Base-by-base conservation (phyloP, 192 early-diverging fungal species). In the Tieghemiomyces parasiticus region DNA sequence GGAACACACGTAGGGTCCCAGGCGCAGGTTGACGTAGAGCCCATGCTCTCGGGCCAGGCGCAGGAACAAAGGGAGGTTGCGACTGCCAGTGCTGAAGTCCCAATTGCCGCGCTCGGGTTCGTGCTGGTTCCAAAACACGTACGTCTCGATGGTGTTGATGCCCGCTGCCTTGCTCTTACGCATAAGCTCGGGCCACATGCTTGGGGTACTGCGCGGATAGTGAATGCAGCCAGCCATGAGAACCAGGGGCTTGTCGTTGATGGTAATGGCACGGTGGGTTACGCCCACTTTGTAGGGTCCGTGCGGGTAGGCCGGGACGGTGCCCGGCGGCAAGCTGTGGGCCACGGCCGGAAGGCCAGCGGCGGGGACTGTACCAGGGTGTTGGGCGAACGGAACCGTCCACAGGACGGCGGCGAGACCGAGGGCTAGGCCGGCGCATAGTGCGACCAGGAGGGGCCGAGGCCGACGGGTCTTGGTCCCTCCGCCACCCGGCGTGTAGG, bases 81-180 rank as follows among this genome's bases (percentile, higher is more conserved):
- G 64, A 10, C 66, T 71, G 54, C 73, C 77, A 20, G 73, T 76
- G 12, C 66, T 60, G 63, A 81, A 83, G 60, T 83, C 79, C 53
- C 74, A 79, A 2, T 61, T 20, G 46, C 80, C 76, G 24, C 20
- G 59, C 20, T 63, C 59, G 6, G 52, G 60, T 63, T 84, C 82
- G 58, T 84, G 80, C 33, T 79, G 66, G 67, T 80, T 80, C 82
- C 82, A 84, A 60, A 81, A 81, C 28, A 84, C 82, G 45, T 81
- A 80, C 4, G 80, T 81, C 55, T 81, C 80, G 64, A 84, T 76
- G 44, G 72, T 71, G 62, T 80, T 80, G 54, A 81, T 65, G 20
- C 80, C 80, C 31, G 67, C 69, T 24, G 8, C 25, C 51, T 79
- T 79, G 53, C 70, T 72, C 55, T 70, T 68, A 28, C 68, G 61